A percentile compares a stretch with the other conserved stretches of the same genome.
phyloP scores from a whole-genome alignment of 176 grass and related monocot species.

The Alopecurus myosuroides region DNA sequence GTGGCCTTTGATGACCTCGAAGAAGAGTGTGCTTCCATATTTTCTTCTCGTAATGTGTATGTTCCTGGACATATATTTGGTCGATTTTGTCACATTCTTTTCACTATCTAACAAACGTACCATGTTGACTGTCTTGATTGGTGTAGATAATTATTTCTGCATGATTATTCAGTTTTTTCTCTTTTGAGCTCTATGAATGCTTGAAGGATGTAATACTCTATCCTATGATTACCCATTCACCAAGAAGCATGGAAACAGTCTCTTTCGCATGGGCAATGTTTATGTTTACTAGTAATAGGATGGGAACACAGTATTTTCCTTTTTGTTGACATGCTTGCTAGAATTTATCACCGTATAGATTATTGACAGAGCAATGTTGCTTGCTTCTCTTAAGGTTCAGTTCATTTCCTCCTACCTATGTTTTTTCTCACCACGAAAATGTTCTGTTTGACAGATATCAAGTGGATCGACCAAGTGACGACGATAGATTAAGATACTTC shows the following conservation, averaged over 20 bases:
- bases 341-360: neutral
- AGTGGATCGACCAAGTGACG: conserved; percentile 71
- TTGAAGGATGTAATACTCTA: neutral
- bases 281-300: neutral
- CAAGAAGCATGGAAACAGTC: conserved; percentile 13
- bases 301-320: neutral
- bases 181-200: neutral
- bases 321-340: conserved; percentile 19
- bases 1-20: conserved; percentile 63
- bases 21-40: conserved; percentile 81
- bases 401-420: conserved; percentile 4
- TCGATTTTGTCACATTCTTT: neutral
- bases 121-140: conserved; percentile 13
- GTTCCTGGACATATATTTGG: conserved; percentile 36
- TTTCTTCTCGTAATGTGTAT: conserved; percentile 85
- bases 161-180: conserved; percentile 1
- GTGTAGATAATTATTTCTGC: neutral
- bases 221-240: conserved; percentile 5
- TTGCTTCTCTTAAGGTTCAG: neutral
- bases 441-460: conserved; percentile 70
- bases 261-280: neutral
- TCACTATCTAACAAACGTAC: neutral
- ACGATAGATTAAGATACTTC: conserved; percentile 78
- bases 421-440: conserved; percentile 24
- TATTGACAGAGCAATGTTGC: neutral